Evolutionary conservation across 495 filamentous ascomycete genomes (phyloP).

Genomic region (Xylaria castorea): DNA sequence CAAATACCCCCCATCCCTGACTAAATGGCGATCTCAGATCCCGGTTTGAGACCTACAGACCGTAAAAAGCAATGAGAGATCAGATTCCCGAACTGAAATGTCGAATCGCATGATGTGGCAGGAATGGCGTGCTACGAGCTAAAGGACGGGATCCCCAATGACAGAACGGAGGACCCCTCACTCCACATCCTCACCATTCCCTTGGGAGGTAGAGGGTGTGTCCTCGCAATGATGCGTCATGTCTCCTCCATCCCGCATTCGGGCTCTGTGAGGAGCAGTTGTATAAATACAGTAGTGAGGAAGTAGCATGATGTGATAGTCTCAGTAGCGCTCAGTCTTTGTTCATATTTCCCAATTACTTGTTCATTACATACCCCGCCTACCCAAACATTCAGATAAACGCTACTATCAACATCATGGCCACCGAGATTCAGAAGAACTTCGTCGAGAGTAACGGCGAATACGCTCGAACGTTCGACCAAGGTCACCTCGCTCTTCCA

Average conservation of each 20-base stretch:
- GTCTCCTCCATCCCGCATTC: not conserved
- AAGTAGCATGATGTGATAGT: not conserved
- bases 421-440: conserved; percentile 58
- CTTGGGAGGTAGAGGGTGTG: not conserved
- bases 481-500: conserved; percentile 72
- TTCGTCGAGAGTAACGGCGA: conserved; percentile 62
- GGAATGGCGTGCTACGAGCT: conserved; percentile 25
- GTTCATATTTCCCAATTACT: not conserved
- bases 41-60: not conserved
- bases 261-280: not conserved
- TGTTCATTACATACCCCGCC: not conserved
- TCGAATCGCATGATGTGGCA: conserved; percentile 11
- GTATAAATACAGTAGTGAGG: conserved; percentile 10
- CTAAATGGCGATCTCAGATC: not conserved
- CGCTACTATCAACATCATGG: conserved; percentile 26
- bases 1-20: not conserved
- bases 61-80: conserved; percentile 14
- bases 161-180: conserved; percentile 22
- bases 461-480: conserved; percentile 67
- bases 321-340: not conserved
- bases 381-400: not conserved
- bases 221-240: conserved; percentile 8
- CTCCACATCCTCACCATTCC: conserved; percentile 13
- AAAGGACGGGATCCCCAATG: conserved; percentile 19
- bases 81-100: not conserved